A percentile compares a stretch with the other conserved stretches of the same genome.
phyloP scores from a whole-genome alignment of 2,329 filamentous ascomycete species.

The Calonectria henricotiae region DNA sequence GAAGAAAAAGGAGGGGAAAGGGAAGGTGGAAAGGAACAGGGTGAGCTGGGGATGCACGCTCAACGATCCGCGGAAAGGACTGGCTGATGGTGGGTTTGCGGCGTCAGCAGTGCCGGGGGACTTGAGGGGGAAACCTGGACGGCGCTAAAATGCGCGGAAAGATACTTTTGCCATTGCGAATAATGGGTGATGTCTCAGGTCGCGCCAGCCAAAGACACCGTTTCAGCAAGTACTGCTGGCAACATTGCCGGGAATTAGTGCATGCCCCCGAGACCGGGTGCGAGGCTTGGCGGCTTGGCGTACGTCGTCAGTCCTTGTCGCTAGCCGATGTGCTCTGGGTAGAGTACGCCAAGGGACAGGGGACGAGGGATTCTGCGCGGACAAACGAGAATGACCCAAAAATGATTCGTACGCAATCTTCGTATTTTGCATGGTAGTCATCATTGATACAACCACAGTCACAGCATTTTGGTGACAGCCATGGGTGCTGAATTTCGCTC shows the following conservation, averaged over 20 bases:
- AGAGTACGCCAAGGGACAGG: slow-evolving; percentile 2
- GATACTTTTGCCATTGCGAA: slow-evolving; percentile 11
- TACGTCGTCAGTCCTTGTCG: slow-evolving; percentile 17
- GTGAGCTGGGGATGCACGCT: slow-evolving; percentile 13
- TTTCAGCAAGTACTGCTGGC: slow-evolving; percentile 21
- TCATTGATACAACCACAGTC: slow-evolving; percentile 14
- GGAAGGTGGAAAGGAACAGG: slow-evolving; percentile 25
- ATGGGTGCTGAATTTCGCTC: background rate
- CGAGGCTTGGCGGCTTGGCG: slow-evolving; percentile 24
- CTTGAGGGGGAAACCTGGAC: slow-evolving; percentile 20
- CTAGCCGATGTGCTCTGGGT: background rate
- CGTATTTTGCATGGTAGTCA: slow-evolving; percentile 14
- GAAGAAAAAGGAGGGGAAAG: slow-evolving; percentile 27
- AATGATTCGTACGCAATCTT: slow-evolving; percentile 19
- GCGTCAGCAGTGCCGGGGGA: slow-evolving; percentile 31
- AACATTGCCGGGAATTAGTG: slow-evolving; percentile 21
- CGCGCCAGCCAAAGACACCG: slow-evolving; percentile 10
- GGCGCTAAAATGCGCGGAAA: slow-evolving; percentile 23
- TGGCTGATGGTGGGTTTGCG: slow-evolving; percentile 24
- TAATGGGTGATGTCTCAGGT: slow-evolving; percentile 14
- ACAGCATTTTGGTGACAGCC: background rate
- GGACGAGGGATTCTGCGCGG: background rate
- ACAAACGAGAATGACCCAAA: background rate
- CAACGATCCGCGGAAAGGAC: slow-evolving; percentile 31
- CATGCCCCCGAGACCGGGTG: slow-evolving; percentile 19